Evolutionary conservation across 108 stramenopile species (phyloP), one percentile per base, ranked within the genome.

Genomic region (Nannochloropsis salina): DNA sequence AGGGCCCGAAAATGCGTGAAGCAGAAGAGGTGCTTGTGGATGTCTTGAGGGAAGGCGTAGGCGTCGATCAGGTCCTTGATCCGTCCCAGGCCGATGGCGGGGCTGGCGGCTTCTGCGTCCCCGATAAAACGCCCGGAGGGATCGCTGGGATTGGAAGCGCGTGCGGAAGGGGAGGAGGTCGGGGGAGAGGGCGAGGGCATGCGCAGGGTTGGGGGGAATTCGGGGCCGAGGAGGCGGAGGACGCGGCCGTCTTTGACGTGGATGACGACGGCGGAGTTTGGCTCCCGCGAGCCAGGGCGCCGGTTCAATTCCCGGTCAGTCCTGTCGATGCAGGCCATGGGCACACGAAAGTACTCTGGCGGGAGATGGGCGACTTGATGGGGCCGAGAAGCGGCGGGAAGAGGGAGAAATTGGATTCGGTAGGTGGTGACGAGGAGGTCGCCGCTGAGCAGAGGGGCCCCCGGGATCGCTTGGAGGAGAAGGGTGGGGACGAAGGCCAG

Each of bases 21-120:
- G 61, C 61, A 74, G 61, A 74, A 74, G n/a, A 74, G 61, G 61
- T 74, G 61, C 61, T n/a, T 74, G n/a, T 74, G 61, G n/a, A 74
- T 74, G 61, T 74, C 61, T 74, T 74, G 20, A 74, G 61, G 61
- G 61, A 74, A 74, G 61, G 61, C 61, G n/a, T 74, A 74, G 61
- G 61, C 61, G n/a, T 74, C 61, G 61, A 74, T 74, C 61, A 74
- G 61, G 5, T n/a, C 61, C 61, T 74, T 74, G 5, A 74, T 2
- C n/a, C 61, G 61, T n/a, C n/a, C 61, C n/a, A 74, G 15, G 15
- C 61, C 61, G 15, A 74, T n/a, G 1, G n/a, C 61, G n/a, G n/a
- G n/a, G n/a, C n/a, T n/a, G n/a, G n/a, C n/a, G n/a, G n/a, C n/a
- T n/a, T n/a, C n/a, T n/a, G n/a, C n/a, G n/a, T n/a, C n/a, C n/a